Evolutionary conservation across 148 eudicot species (phyloP).

Genomic region (Simmondsia chinensis): DNA sequence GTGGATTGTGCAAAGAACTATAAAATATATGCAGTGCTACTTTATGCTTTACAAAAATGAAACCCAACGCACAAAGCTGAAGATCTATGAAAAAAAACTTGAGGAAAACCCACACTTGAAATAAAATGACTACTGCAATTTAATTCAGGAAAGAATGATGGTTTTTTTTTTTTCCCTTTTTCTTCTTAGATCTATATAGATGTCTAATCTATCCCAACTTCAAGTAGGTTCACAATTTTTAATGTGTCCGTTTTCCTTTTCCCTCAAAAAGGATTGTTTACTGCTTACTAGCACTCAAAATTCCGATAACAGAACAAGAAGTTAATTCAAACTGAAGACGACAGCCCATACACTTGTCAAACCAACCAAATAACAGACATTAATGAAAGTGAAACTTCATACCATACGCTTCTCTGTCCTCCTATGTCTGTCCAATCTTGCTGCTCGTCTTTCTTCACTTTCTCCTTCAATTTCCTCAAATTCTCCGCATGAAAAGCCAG

Average conservation of each 20-base stretch:
- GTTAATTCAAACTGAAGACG: conserved; percentile 4
- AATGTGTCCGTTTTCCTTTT: too few relatives aligned
- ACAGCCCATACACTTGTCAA: not conserved
- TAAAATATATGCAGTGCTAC: not conserved
- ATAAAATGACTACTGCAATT: too few relatives aligned
- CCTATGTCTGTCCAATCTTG: conserved; percentile 42
- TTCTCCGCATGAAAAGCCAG: conserved; percentile 35
- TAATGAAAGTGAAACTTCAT: conserved; percentile 7
- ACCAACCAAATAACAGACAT: not conserved
- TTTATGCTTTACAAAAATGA: not conserved
- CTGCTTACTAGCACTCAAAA: too few relatives aligned
- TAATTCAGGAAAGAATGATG: too few relatives aligned
- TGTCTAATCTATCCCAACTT: too few relatives aligned
- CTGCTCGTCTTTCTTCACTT: conserved; percentile 60
- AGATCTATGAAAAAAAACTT: not conserved
- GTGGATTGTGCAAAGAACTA: not conserved
- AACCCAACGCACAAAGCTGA: not conserved
- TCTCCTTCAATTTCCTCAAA: conserved; percentile 79
- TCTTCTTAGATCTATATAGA: too few relatives aligned
- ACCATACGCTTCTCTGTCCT: conserved; percentile 61
- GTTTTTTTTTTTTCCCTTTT: too few relatives aligned
- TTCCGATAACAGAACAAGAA: too few relatives aligned
- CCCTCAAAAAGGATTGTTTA: too few relatives aligned
- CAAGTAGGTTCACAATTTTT: too few relatives aligned
- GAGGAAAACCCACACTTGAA: too few relatives aligned